phyloP scores from a whole-genome alignment of 257 asterid species.

The Lavandula angustifolia region DNA sequence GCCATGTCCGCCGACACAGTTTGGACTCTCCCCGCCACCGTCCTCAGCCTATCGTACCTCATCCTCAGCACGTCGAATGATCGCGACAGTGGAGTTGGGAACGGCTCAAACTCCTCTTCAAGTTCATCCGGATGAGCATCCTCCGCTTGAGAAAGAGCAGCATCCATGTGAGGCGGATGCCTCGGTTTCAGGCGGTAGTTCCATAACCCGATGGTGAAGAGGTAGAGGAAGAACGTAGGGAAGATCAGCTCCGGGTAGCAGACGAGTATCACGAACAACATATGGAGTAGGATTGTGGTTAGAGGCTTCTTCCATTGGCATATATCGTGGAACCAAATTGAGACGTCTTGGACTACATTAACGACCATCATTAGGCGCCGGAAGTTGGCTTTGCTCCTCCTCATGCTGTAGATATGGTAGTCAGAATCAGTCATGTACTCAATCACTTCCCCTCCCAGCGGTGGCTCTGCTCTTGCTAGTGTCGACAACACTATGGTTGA shows the following conservation, averaged over 20 bases:
- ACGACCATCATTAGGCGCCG: constrained; percentile 66
- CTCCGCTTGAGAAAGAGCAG: constrained; percentile 82
- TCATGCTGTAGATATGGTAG: constrained; percentile 73
- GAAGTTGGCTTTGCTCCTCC: constrained; percentile 91
- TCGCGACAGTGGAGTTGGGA: constrained; percentile 56
- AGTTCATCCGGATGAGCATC: constrained; percentile 64
- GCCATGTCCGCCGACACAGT: constrained; percentile 82
- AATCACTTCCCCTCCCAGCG: constrained; percentile 65
- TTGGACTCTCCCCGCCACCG: constrained; percentile 80
- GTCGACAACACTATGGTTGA: constrained; percentile 61
- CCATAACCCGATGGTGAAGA: constrained; percentile 84
- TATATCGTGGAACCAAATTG: constrained; percentile 64
- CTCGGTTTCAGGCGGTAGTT: constrained; percentile 75
- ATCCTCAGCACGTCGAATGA: constrained; percentile 50
- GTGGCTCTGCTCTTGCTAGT: constrained; percentile 82
- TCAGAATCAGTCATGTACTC: constrained; percentile 90
- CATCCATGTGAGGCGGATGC: constrained; percentile 86
- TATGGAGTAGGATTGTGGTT: constrained; percentile 73
- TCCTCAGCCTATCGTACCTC: constrained; percentile 74
- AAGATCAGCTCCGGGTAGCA: constrained; percentile 80
- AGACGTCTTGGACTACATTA: constrained; percentile 47
- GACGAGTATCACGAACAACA: constrained; percentile 71
- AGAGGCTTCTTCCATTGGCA: constrained; percentile 82
- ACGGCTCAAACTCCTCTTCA: constrained; percentile 78
- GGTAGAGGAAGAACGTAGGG: constrained; percentile 86